Evolutionary conservation across 2,329 filamentous ascomycete species (phyloP), one percentile per base, ranked within the genome.

Genomic region (Verticillium nubilum): DNA sequence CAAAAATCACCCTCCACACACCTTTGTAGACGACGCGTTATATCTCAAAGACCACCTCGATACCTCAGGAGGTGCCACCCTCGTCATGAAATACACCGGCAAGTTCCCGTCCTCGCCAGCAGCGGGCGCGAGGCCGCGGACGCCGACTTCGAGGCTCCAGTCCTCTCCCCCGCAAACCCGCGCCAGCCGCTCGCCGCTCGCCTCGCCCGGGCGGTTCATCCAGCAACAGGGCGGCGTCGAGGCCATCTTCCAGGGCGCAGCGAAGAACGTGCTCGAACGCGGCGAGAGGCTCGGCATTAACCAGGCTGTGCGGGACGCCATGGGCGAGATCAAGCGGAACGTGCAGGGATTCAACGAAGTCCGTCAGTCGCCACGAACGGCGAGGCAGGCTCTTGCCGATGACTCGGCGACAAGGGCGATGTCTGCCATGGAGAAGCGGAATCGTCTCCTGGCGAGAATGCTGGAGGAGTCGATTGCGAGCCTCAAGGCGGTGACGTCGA

Each of bases 21-120:
- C 87, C 0, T 91, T 98, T 66, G 90, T 97, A 54, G 85, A 91
- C 60, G 95, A 99, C 73, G 95, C 92, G 1, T 72, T 95, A 2
- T 91, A 89, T 67, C 79, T 96, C 2, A 81, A 81, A 52, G 79
- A 86, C 47, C 87, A 93, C 68, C 80, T 90, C 33, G 81, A 82
- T 60, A 68, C 78, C 1, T 75, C 81, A 15, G 88, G 89, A 5
- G 89, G 88, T 12, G 79, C 82, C 23, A 77, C 82, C 9, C 78
- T 94, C 19, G 86, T 94, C 25, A 76, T 80, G 62, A 91, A 91
- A 64, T 91, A 94, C 69, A 89, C 88, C 1, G 82, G 83, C 10
- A 84, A 73, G 60, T 66, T 77, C 59, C 85, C 85, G 2, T 65
- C 70, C 2, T 60, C 72, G 15, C 60, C 63, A 33, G 56, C 56